These are phyloP conservation scores for Ustilago cynodontis DNA, from an alignment of 1,284 basidiomycete species.

Conservation along the genomic window DNA sequence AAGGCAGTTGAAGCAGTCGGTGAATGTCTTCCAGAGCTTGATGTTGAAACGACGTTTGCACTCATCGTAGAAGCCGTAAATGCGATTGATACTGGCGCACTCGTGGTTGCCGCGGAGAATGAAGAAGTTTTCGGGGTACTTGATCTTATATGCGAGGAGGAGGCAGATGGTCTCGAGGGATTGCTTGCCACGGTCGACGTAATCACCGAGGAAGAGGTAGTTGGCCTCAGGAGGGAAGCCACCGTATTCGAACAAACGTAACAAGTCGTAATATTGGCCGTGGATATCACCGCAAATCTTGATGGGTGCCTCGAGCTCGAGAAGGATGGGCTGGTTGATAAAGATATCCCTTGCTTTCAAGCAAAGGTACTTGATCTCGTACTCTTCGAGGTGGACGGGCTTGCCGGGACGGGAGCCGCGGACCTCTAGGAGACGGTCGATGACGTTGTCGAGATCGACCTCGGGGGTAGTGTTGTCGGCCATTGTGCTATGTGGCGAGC, in stretches of 20 bases:
- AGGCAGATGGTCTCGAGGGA: conserved; percentile 89
- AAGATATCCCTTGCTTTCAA: conserved; percentile 95
- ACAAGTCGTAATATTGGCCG: conserved; percentile 93
- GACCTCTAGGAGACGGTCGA: conserved; percentile 73
- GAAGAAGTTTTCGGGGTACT: conserved; percentile 98
- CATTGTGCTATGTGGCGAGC: conserved; percentile 54
- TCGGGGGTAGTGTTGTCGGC: conserved; percentile 65
- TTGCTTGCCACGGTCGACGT: conserved; percentile 95
- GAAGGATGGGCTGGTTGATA: conserved; percentile 92
- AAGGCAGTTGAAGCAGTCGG: conserved; percentile 95
- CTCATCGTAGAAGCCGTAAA: conserved; percentile 97
- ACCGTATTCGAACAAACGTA: conserved; percentile 93
- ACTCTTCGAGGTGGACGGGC: conserved; percentile 91
- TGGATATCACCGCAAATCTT: conserved; percentile 98
- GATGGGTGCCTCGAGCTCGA: conserved; percentile 94
- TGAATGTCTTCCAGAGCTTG: conserved; percentile 98
- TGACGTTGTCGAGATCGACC: conserved; percentile 69
- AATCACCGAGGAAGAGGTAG: conserved; percentile 95
- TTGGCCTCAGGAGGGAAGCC: conserved; percentile 96
- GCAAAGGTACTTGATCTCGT: conserved; percentile 95
- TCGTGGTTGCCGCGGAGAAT: conserved; percentile 94
- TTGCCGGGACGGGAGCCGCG: conserved; percentile 92
- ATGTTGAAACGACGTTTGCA: conserved; percentile 98
- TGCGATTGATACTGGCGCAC: conserved; percentile 93
- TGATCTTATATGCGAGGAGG: conserved; percentile 94